A percentile compares a stretch with the other conserved stretches of the same genome.
Evolutionary conservation across 164 flowering plant genomes (phyloP).

Genomic region (Amborella trichopoda): DNA sequence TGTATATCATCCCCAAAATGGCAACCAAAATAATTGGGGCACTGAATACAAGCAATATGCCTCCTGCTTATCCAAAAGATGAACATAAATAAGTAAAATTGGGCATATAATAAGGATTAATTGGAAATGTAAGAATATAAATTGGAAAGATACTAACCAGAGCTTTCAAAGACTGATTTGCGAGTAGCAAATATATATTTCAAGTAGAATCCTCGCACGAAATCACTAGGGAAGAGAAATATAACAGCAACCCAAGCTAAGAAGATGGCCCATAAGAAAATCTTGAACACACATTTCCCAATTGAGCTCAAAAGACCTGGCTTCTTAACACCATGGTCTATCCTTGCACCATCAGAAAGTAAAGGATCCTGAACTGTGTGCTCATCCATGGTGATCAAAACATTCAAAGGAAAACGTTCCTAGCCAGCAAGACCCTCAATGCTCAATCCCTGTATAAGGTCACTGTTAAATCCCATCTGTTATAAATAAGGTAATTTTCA

Average conservation of each 20-base stretch:
- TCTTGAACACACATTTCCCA: constrained; percentile 38
- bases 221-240: constrained; percentile 39
- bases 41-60: constrained; percentile 42
- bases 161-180: constrained; percentile 35
- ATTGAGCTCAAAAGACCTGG: constrained; percentile 9
- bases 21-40: constrained; percentile 59
- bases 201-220: constrained; percentile 6
- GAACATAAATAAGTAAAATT: not conserved
- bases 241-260: constrained; percentile 44
- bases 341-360: constrained; percentile 12
- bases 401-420: too few species aligned
- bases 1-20: constrained; percentile 33
- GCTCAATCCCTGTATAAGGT: too few species aligned
- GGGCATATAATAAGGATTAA: not conserved
- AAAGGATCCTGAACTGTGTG: constrained; percentile 23
- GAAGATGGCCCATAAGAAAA: constrained; percentile 48
- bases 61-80: constrained; percentile 37
- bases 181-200: constrained; percentile 15
- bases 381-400: constrained; percentile 29
- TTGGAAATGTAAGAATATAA: constrained; percentile 6
- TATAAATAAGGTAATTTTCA: too few species aligned
- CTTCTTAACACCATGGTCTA: constrained; percentile 8
- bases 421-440: too few species aligned
- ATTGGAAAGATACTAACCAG: constrained; percentile 24
- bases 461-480: too few species aligned